These are phyloP conservation scores for Coemansia sp. DNA, from an alignment of 192 early-diverging fungal genomes.

Conservation along the genomic window DNA sequence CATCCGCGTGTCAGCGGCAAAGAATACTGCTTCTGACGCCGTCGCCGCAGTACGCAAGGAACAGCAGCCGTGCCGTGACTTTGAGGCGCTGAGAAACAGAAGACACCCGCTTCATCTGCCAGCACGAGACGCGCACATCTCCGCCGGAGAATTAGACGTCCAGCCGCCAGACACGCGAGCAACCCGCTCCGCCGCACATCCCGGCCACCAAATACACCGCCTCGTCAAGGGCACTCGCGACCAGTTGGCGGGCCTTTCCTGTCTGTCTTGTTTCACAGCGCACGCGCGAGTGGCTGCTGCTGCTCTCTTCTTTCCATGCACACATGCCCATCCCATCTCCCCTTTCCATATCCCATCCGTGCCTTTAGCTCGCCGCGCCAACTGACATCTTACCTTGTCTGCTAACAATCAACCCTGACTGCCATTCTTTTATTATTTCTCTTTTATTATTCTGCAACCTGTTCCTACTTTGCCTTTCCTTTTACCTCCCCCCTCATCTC, in stretches of 20 bases:
- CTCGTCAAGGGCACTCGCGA: too few species aligned
- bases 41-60: too few species aligned
- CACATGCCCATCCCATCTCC: constrained; percentile 25
- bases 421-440: constrained; percentile 8
- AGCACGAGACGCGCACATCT: neutral
- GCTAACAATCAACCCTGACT: constrained; percentile 30
- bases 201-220: too few species aligned
- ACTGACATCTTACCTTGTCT: constrained; percentile 43
- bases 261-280: constrained; percentile 10
- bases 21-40: too few species aligned
- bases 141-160: neutral
- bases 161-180: neutral
- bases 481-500: constrained; percentile 6
- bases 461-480: constrained; percentile 15
- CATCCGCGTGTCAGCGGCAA: too few species aligned
- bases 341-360: neutral
- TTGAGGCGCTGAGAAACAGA: too few species aligned
- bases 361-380: constrained; percentile 3
- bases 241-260: neutral
- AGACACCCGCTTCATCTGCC: too few species aligned
- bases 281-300: constrained; percentile 14
- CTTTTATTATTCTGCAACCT: constrained; percentile 13
- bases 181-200: too few species aligned
- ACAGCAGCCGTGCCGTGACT: too few species aligned
- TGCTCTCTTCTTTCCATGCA: neutral